Conservation (phyloP, 225 moss, liverwort and hornwort species). For the Straminergon stramineum region DNA sequence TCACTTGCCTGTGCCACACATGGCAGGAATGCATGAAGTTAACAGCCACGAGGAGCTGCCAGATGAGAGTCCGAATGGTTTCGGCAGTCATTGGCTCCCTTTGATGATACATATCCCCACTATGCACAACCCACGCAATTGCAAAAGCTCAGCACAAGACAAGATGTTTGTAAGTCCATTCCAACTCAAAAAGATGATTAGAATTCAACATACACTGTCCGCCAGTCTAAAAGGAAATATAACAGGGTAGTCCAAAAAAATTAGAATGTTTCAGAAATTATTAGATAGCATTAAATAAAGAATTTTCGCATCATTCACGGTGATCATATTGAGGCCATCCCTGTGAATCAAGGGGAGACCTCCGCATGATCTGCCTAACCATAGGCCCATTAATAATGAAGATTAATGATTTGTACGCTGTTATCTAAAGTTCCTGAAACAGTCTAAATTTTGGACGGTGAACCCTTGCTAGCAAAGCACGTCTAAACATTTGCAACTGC, state of each 20-base stretch:
- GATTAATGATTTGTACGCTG: background rate
- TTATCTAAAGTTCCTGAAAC: background rate
- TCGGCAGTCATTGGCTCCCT: constrained; percentile 47
- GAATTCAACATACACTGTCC: background rate
- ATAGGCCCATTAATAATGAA: background rate
- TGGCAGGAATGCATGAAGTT: constrained; percentile 82
- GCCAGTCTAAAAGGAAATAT: background rate
- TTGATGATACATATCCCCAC: constrained; percentile 89
- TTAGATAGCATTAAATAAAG: background rate
- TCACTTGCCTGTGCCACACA: constrained; percentile 88
- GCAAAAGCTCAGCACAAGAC: background rate
- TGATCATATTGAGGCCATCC: background rate
- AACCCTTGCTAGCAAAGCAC: background rate
- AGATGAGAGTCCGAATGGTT: constrained; percentile 63
- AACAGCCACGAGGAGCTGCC: constrained; percentile 77
- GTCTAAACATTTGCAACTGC: background rate
- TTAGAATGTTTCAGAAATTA: background rate
- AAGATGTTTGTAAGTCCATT: background rate
- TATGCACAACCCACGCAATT: constrained; percentile 3
- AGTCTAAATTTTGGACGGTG: background rate
- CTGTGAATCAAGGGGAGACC: background rate
- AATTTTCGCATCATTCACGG: background rate
- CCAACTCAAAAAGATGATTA: background rate
- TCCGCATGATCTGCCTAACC: background rate
- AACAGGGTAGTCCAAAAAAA: background rate